Evolutionary conservation across 495 filamentous ascomycete genomes (phyloP), one percentile per base, ranked within the genome.

Genomic region (Daldinia grandis): DNA sequence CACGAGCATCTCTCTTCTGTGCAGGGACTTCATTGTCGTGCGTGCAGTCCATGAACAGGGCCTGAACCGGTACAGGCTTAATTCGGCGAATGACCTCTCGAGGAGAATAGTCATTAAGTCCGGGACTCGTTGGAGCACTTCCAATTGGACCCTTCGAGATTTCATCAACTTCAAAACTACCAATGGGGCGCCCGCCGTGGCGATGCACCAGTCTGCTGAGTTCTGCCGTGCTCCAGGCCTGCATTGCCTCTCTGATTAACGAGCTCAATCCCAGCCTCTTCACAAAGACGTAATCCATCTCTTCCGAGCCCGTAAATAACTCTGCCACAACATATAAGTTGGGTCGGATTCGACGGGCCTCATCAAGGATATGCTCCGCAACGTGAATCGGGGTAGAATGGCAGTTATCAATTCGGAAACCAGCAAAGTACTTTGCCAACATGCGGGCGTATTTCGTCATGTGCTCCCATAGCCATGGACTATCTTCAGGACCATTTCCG

Each of bases 41-140:
- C 1, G 96, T 99, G 77, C 96, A 99, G 75, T 99, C 96, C 93
- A 97, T 97, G 79, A 99, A 98, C 1, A 99, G 82, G 3, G 95
- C 96, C 55, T 97, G 94, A 0, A 97, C 92, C 0, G 93, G 92
- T 10, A 88, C 91, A 24, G 89, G 87, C 37, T 90, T 91, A 76
- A 98, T 93, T 56, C 84, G 88, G 49, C 88, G 90, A 44, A 94
- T 85, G 27, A 87, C 83, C 74, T 93, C 90, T 31, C 82, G 76
- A 1, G 73, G 75, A 31, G 66, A 64, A 17, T 72, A 49, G 5
- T 65, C 76, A 49, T 76, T 71, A 28, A 64, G 31, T 8, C 57
- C 44, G n/a, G 75, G 64, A 14, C 71, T 79, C 12, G 68, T 72
- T 37, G 72, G 62, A 7, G 64, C 37, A 62, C 81, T 78, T 35